Conservation (phyloP, 2,329 filamentous ascomycete species). For the Fusarium luffae region DNA sequence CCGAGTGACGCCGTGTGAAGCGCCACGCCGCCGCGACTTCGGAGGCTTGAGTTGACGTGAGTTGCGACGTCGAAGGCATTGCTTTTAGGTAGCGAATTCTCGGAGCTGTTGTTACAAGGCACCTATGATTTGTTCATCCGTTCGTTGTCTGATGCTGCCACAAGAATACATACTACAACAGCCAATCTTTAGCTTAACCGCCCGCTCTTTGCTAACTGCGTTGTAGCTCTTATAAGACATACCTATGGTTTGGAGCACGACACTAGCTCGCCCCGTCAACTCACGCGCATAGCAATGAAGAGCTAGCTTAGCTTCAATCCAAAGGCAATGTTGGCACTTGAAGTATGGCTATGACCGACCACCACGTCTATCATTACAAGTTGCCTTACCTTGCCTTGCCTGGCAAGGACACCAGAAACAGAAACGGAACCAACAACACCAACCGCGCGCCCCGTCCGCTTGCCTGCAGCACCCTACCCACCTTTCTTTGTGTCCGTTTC, state of each 20-base stretch:
- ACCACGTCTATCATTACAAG: conserved; percentile 1
- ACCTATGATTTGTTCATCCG: not conserved
- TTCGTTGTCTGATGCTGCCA: not conserved
- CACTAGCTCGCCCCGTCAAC: not conserved
- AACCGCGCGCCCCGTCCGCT: conserved; percentile 41
- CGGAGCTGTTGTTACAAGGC: not conserved
- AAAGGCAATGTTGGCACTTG: not conserved
- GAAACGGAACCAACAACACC: conserved; percentile 24
- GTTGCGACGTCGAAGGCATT: conserved; percentile 13
- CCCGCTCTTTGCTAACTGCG: not conserved
- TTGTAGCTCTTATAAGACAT: not conserved
- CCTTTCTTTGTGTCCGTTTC: conserved; percentile 22
- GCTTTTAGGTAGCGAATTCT: not conserved
- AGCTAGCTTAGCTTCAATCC: conserved; percentile 2
- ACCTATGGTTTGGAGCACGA: not conserved
- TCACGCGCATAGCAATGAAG: not conserved
- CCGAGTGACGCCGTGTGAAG: conserved; percentile 44
- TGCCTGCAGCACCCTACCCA: conserved; percentile 22
- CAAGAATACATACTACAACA: not conserved
- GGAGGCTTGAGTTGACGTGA: not conserved
- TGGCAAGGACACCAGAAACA: conserved; percentile 4
- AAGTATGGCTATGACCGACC: not conserved
- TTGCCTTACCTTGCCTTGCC: not conserved
- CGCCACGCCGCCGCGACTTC: conserved; percentile 42
- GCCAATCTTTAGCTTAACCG: not conserved